These are phyloP conservation scores for Canariomyces notabilis DNA, from an alignment of 2,329 filamentous ascomycete species.

Conservation along the genomic window DNA sequence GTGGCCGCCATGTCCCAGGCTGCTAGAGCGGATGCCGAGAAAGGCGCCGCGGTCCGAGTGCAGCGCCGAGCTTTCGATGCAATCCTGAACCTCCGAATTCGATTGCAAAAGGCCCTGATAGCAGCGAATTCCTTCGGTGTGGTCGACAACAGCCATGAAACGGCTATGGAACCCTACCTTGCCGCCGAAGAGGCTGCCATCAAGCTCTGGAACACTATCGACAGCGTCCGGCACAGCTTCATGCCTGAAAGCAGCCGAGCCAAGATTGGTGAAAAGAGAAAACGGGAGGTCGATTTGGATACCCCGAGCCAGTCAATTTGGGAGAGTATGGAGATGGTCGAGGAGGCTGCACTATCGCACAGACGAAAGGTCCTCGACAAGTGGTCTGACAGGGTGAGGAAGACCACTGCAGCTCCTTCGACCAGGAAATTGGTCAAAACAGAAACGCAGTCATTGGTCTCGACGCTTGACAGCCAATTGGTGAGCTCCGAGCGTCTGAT, in stretches of 20 bases:
- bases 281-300: slow-evolving; percentile 46
- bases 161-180: slow-evolving; percentile 53
- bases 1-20: slow-evolving; percentile 58
- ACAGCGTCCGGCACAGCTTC: slow-evolving; percentile 61
- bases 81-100: slow-evolving; percentile 83
- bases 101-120: slow-evolving; percentile 84
- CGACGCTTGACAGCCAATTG: slow-evolving; percentile 64
- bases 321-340: slow-evolving; percentile 63
- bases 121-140: slow-evolving; percentile 68
- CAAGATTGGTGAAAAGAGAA: slow-evolving; percentile 57
- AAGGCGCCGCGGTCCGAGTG: slow-evolving; percentile 78
- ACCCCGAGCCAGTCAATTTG: slow-evolving; percentile 65
- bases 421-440: slow-evolving; percentile 50
- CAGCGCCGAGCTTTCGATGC: slow-evolving; percentile 85
- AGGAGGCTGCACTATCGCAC: slow-evolving; percentile 53
- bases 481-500: slow-evolving; percentile 61
- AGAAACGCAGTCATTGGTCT: slow-evolving; percentile 58
- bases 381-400: slow-evolving; percentile 79
- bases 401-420: slow-evolving; percentile 51
- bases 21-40: slow-evolving; percentile 71
- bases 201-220: slow-evolving; percentile 77
- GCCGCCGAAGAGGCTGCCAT: slow-evolving; percentile 83
- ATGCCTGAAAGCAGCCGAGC: slow-evolving; percentile 39
- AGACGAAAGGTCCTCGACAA: slow-evolving; percentile 75
- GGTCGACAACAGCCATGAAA: slow-evolving; percentile 34